phyloP scores from a whole-genome alignment of 2,329 filamentous ascomycete genomes.

The Massarina eburnea region DNA sequence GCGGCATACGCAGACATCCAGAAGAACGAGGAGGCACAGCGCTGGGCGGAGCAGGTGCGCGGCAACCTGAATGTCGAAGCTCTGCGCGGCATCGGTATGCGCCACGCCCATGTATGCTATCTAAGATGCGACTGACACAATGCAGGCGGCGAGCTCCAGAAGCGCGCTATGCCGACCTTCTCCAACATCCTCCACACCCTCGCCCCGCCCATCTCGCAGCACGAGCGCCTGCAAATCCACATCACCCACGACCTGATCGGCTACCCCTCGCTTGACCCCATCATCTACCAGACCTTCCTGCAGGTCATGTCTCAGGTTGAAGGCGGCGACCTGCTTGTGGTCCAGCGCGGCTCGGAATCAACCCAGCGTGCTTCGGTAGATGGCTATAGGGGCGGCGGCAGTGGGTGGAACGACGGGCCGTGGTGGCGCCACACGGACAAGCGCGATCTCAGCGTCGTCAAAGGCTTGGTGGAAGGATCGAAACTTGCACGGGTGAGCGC shows the following conservation, averaged over 20 bases:
- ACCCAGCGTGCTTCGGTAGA: conserved; percentile 66
- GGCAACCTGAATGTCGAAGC: conserved; percentile 88
- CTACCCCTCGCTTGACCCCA: conserved; percentile 90
- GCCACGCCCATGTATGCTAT: not conserved
- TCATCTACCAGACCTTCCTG: conserved; percentile 89
- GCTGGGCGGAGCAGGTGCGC: conserved; percentile 91
- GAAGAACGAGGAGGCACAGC: conserved; percentile 93
- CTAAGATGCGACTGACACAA: conserved; percentile 12
- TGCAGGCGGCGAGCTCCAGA: conserved; percentile 70
- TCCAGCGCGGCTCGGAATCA: conserved; percentile 89
- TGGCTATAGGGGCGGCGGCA: conserved; percentile 57
- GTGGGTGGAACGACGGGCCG: conserved; percentile 88
- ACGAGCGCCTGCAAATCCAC: conserved; percentile 95
- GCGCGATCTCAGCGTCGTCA: conserved; percentile 77
- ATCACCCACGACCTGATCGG: conserved; percentile 94
- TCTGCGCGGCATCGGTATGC: conserved; percentile 71
- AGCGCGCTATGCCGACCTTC: conserved; percentile 87
- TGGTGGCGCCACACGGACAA: conserved; percentile 83
- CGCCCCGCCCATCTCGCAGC: conserved; percentile 92
- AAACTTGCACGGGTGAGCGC: conserved; percentile 89
- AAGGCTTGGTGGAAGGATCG: conserved; percentile 80
- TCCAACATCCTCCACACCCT: conserved; percentile 93
- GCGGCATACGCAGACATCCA: conserved; percentile 92
- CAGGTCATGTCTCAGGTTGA: conserved; percentile 99
- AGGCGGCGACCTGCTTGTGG: conserved; percentile 89